phyloP scores from a whole-genome alignment of 495 filamentous ascomycete species.

The Rusavskia elegans region DNA sequence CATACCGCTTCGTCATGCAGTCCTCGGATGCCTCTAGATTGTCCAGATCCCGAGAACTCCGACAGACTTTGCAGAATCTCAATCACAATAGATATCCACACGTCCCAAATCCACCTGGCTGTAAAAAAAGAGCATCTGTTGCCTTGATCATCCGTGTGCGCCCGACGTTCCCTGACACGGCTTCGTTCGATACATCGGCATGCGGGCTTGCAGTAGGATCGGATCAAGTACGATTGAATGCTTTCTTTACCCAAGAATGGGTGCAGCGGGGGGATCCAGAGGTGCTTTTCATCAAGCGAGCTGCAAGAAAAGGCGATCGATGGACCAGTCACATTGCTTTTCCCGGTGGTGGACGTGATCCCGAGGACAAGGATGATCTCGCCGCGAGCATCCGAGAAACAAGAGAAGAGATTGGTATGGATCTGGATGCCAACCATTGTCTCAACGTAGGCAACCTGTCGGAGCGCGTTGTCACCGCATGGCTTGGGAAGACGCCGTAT shows the following conservation, averaged over 20 bases:
- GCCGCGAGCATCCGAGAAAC: slow-evolving; percentile 55
- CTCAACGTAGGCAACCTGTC: slow-evolving; percentile 53
- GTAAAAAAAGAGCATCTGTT: slow-evolving; percentile 56
- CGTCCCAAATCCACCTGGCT: slow-evolving; percentile 43
- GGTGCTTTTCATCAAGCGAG: slow-evolving; percentile 62
- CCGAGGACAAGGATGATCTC: slow-evolving; percentile 47
- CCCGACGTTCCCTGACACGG: slow-evolving; percentile 42
- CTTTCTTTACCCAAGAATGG: slow-evolving; percentile 57
- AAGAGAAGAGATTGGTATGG: slow-evolving; percentile 54
- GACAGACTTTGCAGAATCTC: neutral
- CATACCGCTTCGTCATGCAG: neutral
- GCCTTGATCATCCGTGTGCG: slow-evolving; percentile 55
- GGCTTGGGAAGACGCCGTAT: slow-evolving; percentile 55
- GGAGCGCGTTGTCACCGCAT: slow-evolving; percentile 55
- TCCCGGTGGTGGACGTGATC: slow-evolving; percentile 58
- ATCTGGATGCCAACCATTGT: slow-evolving; percentile 37
- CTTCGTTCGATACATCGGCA: slow-evolving; percentile 18
- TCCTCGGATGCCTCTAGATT: neutral
- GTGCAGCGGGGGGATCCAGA: slow-evolving; percentile 61
- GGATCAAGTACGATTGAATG: slow-evolving; percentile 28
- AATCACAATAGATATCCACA: slow-evolving; percentile 28
- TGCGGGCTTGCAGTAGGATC: slow-evolving; percentile 18
- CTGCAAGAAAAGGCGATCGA: slow-evolving; percentile 51
- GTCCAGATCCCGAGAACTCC: neutral
- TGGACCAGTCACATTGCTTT: slow-evolving; percentile 67